A percentile compares a stretch with the other conserved stretches of the same genome.
These are phyloP conservation scores for Elasticomyces elasticus DNA, from an alignment of 495 filamentous ascomycete species.

Conservation along the genomic window DNA sequence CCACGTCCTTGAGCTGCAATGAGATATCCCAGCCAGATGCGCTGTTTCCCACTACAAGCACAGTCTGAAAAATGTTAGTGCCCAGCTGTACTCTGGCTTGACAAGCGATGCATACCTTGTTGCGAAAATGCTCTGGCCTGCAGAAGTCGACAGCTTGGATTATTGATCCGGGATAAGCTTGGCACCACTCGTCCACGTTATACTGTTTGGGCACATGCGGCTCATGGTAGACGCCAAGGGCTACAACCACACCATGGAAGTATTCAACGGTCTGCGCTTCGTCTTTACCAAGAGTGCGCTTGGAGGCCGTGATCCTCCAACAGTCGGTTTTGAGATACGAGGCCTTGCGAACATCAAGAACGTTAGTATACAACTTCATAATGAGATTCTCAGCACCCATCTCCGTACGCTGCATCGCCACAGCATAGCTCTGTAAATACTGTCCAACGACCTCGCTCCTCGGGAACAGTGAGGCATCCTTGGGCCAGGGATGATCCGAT, in stretches of 20 bases:
- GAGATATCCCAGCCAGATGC: slow-evolving; percentile 54
- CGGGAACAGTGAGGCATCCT: slow-evolving; percentile 59
- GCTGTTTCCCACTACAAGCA: slow-evolving; percentile 51
- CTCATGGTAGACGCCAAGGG: slow-evolving; percentile 50
- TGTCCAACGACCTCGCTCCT: slow-evolving; percentile 50
- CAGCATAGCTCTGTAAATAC: slow-evolving; percentile 64
- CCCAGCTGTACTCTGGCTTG: background rate
- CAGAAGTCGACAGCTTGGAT: slow-evolving; percentile 55
- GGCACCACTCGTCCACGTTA: slow-evolving; percentile 45
- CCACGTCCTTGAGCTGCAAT: slow-evolving; percentile 16
- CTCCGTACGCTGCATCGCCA: slow-evolving; percentile 46
- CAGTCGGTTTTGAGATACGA: slow-evolving; percentile 6
- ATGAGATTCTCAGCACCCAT: slow-evolving; percentile 31
- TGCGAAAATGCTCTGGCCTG: slow-evolving; percentile 36
- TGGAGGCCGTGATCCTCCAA: slow-evolving; percentile 45
- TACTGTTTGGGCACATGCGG: slow-evolving; percentile 46
- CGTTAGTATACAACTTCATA: slow-evolving; percentile 34
- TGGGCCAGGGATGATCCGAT: slow-evolving; percentile 57
- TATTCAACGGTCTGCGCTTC: background rate
- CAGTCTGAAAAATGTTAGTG: slow-evolving; percentile 32
- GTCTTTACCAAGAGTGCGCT: slow-evolving; percentile 30
- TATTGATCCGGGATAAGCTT: slow-evolving; percentile 40
- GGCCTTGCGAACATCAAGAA: slow-evolving; percentile 36
- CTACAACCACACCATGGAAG: slow-evolving; percentile 45
- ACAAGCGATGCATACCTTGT: slow-evolving; percentile 28